Percentiles rank a stretch among this genome's conserved stretches.
Conservation (phyloP, 1,284 basidiomycete species). For the Ustilago curta region DNA sequence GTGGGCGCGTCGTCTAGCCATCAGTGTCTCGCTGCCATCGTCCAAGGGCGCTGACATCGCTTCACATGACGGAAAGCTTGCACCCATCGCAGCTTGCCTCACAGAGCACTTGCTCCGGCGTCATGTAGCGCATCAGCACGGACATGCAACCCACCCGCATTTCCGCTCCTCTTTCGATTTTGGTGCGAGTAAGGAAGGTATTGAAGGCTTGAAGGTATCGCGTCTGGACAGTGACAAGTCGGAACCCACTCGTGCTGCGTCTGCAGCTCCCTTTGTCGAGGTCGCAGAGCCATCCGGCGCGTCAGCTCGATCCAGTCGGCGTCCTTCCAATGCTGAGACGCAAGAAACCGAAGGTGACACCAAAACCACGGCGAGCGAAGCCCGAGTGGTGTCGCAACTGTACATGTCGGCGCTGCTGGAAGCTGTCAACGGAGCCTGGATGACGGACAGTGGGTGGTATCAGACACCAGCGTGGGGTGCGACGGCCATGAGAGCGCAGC, state of each 20-base stretch:
- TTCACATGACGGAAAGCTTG: slow-evolving; percentile 16
- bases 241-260: neutral
- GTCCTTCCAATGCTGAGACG: slow-evolving; percentile 8
- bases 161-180: slow-evolving; percentile 40
- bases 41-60: slow-evolving; percentile 21
- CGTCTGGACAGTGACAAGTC: neutral
- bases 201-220: neutral
- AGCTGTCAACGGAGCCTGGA: slow-evolving; percentile 41
- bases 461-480: slow-evolving; percentile 33
- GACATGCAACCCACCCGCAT: neutral
- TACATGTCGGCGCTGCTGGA: slow-evolving; percentile 39
- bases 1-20: slow-evolving; percentile 26
- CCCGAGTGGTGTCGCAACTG: slow-evolving; percentile 34
- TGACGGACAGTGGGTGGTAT: slow-evolving; percentile 41
- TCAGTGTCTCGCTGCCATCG: slow-evolving; percentile 27
- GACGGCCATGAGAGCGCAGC: slow-evolving; percentile 18
- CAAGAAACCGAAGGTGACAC: neutral
- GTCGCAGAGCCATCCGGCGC: slow-evolving; percentile 1
- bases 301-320: slow-evolving; percentile 22
- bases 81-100: slow-evolving; percentile 27
- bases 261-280: slow-evolving; percentile 10
- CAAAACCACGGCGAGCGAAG: neutral
- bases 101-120: slow-evolving; percentile 26
- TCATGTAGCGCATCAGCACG: slow-evolving; percentile 19
- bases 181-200: neutral